Base-by-base conservation (phyloP, 192 early-diverging fungal genomes). In the Umbelopsis vinacea region DNA sequence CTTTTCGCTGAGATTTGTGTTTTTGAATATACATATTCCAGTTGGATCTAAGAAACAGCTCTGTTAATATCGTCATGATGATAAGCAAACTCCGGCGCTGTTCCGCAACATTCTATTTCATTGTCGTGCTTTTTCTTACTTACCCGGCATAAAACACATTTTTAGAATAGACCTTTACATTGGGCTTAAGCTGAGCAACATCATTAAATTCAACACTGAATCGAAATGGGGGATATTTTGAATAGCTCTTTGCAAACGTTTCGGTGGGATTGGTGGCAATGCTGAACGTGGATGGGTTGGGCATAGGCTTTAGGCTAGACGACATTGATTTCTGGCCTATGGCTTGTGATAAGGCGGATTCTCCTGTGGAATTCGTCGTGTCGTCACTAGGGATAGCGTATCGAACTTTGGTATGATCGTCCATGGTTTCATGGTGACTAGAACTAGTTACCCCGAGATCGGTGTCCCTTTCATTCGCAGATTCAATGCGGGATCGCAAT, bases 11-110 rank as follows among this genome's bases (percentile, higher is more conserved):
- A 12, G 81, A 76, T 67, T 79, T 78, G 14, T 83, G 63, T 46
- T 86, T 86, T 76, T 85, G 82, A 23, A 88, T 83, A 50, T 86
- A 88, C 67, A 86, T 77, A 22, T 86, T 86, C 87, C 87, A 88
- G 68, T 79, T 75, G 37, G 87, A 88, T 22, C 87, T 88, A 76
- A 52, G 29, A 75, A 52, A 47, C 26, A 7, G 12, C 3, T 6
- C n/a, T 19, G 26, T 26, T 40, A 52, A 48, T 43, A 43, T 11
- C 40, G 11, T 29, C 29, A 29, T 29, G 29, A 29, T 29, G 29
- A 29, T 29, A 29, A 29, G 1, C 3, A 29, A 29, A 29, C 29
- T 29, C 29, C 29, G 29, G 29, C 29, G 29, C 29, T 29, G 29
- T 29, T 29, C 29, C 3, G 29, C 3, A 53, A 14, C 12, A 17